These are phyloP conservation scores for Suillus lakei DNA, from an alignment of 768 basidiomycete genomes.

Conservation along the genomic window DNA sequence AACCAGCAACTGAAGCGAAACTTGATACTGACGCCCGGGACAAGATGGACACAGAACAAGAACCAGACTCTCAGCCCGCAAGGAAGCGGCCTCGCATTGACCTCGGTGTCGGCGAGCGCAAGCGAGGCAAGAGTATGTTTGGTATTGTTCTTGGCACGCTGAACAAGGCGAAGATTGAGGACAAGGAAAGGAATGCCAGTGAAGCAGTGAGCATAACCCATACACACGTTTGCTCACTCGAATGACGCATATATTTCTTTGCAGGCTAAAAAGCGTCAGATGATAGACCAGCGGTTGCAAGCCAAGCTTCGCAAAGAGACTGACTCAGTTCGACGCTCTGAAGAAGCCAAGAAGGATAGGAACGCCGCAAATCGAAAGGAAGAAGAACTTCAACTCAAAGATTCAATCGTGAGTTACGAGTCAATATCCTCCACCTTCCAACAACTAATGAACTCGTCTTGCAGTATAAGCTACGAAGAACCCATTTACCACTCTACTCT, in stretches of 20 bases:
- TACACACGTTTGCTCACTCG: slow-evolving; percentile 6
- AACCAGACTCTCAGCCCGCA: slow-evolving; percentile 49
- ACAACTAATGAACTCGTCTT: slow-evolving; percentile 5
- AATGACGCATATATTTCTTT: slow-evolving; percentile 14
- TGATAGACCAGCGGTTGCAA: slow-evolving; percentile 86
- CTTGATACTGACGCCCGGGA: slow-evolving; percentile 35
- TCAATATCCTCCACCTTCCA: neutral
- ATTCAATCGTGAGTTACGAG: slow-evolving; percentile 67
- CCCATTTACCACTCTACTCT: slow-evolving; percentile 71
- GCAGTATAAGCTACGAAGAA: slow-evolving; percentile 78
- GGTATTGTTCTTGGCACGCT: slow-evolving; percentile 82
- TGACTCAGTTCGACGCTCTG: slow-evolving; percentile 82
- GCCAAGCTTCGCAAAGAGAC: slow-evolving; percentile 84
- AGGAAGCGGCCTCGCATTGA: slow-evolving; percentile 80
- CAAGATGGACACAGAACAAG: slow-evolving; percentile 41
- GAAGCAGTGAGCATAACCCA: slow-evolving; percentile 63
- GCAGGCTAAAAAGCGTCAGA: slow-evolving; percentile 82
- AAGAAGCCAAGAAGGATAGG: slow-evolving; percentile 88
- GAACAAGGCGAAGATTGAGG: slow-evolving; percentile 87
- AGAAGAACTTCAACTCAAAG: slow-evolving; percentile 81
- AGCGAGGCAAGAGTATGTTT: slow-evolving; percentile 89
- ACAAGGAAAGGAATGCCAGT: slow-evolving; percentile 82
- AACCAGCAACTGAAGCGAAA: slow-evolving; percentile 13
- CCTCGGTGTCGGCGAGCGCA: slow-evolving; percentile 68
- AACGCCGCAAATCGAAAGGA: slow-evolving; percentile 76